These are phyloP conservation scores for Asterophora lycoperdoides DNA, from an alignment of 768 basidiomycete species.

Conservation along the genomic window DNA sequence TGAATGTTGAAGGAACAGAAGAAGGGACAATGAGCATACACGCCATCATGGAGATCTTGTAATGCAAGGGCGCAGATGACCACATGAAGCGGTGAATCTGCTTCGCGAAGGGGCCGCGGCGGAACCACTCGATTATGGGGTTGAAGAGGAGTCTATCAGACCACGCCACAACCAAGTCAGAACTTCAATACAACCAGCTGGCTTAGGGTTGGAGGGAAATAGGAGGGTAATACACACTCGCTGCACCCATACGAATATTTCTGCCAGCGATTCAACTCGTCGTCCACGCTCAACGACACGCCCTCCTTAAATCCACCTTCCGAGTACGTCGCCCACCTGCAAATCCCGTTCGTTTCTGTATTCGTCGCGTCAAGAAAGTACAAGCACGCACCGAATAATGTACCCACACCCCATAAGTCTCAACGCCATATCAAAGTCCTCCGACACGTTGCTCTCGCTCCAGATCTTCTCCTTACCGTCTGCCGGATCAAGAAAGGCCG, in stretches of 20 bases:
- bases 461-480: constrained; percentile 72
- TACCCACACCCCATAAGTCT: constrained; percentile 60
- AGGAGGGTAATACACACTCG: constrained; percentile 46
- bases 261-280: constrained; percentile 89
- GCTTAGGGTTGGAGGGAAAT: too few relatives aligned
- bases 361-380: neutral
- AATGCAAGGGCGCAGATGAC: constrained; percentile 72
- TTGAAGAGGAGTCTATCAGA: constrained; percentile 70
- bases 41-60: constrained; percentile 76
- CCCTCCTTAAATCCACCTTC: constrained; percentile 89
- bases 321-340: constrained; percentile 80
- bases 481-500: constrained; percentile 61
- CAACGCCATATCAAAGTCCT: constrained; percentile 81
- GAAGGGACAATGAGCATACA: constrained; percentile 35
- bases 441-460: constrained; percentile 73
- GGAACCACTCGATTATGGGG: constrained; percentile 72
- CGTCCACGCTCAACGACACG: constrained; percentile 81
- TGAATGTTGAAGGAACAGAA: neutral
- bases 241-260: constrained; percentile 66
- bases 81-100: constrained; percentile 76
- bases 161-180: constrained; percentile 23
- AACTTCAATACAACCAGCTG: too few relatives aligned
- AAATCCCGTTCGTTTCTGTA: too few relatives aligned
- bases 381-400: constrained; percentile 47
- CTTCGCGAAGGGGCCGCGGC: constrained; percentile 69